Evolutionary conservation across 495 filamentous ascomycete genomes (phyloP).

Genomic region (Saxispiralis lemnorum): DNA sequence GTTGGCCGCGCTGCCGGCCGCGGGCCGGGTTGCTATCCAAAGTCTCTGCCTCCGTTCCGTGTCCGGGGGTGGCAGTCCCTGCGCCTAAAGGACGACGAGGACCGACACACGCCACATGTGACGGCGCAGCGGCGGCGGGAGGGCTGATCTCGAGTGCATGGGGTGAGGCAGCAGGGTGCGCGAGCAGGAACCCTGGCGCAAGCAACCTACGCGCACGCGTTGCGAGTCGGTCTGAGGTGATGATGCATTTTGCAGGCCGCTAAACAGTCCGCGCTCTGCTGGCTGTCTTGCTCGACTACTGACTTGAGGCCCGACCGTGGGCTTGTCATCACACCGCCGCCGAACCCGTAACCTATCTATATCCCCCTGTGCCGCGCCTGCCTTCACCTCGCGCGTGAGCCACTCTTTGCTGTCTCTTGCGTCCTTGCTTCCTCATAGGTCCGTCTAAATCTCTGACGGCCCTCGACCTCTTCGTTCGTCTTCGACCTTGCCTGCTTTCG

Average conservation of each 20-base stretch:
- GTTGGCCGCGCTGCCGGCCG: slow-evolving; percentile 5
- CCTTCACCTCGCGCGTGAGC: background rate
- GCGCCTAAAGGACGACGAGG: too few species aligned
- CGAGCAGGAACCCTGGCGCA: too few species aligned
- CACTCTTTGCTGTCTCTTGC: slow-evolving; percentile 5
- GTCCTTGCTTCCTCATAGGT: slow-evolving; percentile 9
- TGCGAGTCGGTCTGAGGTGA: slow-evolving; percentile 8
- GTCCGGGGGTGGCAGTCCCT: too few species aligned
- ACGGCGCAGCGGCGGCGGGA: slow-evolving; percentile 1
- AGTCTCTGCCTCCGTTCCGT: slow-evolving; percentile 1
- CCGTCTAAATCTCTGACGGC: background rate
- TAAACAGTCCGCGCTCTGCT: slow-evolving; percentile 1
- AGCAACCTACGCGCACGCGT: background rate
- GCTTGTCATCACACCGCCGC: slow-evolving; percentile 12
- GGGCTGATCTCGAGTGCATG: too few species aligned
- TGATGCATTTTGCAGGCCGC: slow-evolving; percentile 11
- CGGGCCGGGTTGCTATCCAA: slow-evolving; percentile 2
- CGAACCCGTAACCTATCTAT: too few species aligned
- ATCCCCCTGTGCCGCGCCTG: too few species aligned
- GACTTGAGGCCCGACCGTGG: slow-evolving; percentile 1
- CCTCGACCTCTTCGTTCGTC: background rate
- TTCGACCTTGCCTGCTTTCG: too few species aligned
- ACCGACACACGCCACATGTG: background rate
- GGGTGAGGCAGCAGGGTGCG: too few species aligned
- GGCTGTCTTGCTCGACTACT: background rate